Evolutionary conservation across 2,329 filamentous ascomycete genomes (phyloP).

Genomic region (Orbilia quercus): DNA sequence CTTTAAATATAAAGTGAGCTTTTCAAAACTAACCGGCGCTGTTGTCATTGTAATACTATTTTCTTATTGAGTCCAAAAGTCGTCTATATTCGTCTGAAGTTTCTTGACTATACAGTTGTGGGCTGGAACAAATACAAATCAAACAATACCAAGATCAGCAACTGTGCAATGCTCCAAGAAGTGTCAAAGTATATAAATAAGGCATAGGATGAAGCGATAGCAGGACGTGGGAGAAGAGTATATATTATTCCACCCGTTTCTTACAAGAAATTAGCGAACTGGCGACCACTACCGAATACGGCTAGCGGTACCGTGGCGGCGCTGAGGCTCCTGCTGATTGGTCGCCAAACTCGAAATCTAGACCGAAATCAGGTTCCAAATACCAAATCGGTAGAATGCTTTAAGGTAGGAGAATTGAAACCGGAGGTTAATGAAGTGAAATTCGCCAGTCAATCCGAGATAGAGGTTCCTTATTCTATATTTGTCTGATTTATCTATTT

Average conservation of each 20-base stretch:
- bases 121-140: too few species aligned
- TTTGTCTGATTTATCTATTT: slow-evolving; percentile 34
- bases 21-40: slow-evolving; percentile 68
- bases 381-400: slow-evolving; percentile 28
- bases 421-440: slow-evolving; percentile 46
- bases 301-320: slow-evolving; percentile 52
- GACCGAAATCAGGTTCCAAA: slow-evolving; percentile 43
- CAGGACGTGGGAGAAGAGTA: slow-evolving; percentile 35
- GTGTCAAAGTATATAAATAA: slow-evolving; percentile 26
- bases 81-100: not conserved
- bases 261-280: not conserved
- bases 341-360: slow-evolving; percentile 21
- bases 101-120: too few species aligned
- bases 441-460: slow-evolving; percentile 54
- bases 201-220: slow-evolving; percentile 5
- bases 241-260: slow-evolving; percentile 41
- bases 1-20: not conserved
- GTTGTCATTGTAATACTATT: slow-evolving; percentile 67
- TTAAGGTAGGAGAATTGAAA: slow-evolving; percentile 38
- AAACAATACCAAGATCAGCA: too few species aligned
- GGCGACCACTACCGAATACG: slow-evolving; percentile 40
- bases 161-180: slow-evolving; percentile 22
- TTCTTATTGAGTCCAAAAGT: not conserved
- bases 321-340: slow-evolving; percentile 42
- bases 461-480: slow-evolving; percentile 34